Base-by-base conservation (phyloP, 2,329 filamentous ascomycete species). In the Aquanectria penicillioides region DNA sequence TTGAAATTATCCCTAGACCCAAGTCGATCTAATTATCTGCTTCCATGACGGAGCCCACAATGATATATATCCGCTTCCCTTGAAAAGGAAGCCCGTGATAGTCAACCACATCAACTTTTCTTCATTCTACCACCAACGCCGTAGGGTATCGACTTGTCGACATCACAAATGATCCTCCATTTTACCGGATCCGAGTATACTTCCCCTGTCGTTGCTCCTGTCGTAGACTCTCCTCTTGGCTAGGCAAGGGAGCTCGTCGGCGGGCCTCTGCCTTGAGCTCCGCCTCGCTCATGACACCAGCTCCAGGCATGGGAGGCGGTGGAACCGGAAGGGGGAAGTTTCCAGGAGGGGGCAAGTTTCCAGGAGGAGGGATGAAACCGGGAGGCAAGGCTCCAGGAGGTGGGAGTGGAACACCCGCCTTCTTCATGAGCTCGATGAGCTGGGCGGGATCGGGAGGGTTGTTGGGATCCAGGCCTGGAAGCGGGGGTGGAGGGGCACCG, bases 201-300 rank as follows among this genome's bases (percentile, higher is more conserved):
- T 88, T 82, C 4, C 86, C 86, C 51, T 81, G 80, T 54, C 84
- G 84, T 80, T 94, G 92, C 75, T 94, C 91, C 74, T 89, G 86
- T 66, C 89, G 86, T 67, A 96, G 77, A 67, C 91, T 94, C 73
- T 95, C 93, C 71, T 91, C 87, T 76, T 96, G 93, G 72, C 91
- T 94, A 0, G 93, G 93, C 37, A 97, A 77, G 8, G 91, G 92
- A 6, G 85, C 91, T 60, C 90, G 83, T 15, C 87, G 78, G 5
- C 77, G 73, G 28, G 69, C 74, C 18, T 69, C 73, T 11, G 74
- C 76, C 40, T 68, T 65, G 10, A 73, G 68, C 56, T 37, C 34
- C 40, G 18, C 2, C 10, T 75, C 70, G 57, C n/a, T 67, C 65
- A 57, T 75, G 48, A 57, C 72, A 5, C 71, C 68, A 33, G 62